Base-by-base conservation (phyloP, 2,329 filamentous ascomycete species). In the Fusarium marasasianum region DNA sequence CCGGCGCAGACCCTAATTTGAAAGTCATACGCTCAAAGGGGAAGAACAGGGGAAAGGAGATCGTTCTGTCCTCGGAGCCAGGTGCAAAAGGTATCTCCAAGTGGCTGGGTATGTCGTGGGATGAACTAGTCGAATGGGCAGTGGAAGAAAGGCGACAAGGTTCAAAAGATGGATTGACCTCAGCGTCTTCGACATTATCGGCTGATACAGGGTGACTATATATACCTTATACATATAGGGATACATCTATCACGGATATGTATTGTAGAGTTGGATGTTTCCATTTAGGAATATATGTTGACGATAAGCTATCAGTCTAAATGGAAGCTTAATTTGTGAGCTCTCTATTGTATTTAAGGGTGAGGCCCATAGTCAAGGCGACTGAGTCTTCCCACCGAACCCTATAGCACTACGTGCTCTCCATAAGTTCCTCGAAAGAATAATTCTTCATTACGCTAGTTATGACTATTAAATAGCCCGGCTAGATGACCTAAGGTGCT, bases 141-240 rank as follows among this genome's bases (percentile, higher is more conserved):
- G 29, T 9, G 0, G 40, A 41, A 35, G 24, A 26, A 24, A 18
- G 54, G 5, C 17, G 20, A 1, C 5, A 29, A 10, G 4, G 2
- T 17, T 14, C 2, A 8, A 0, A 4, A 3, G 2, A 41, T 5
- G 26, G 14, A 33, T 24, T 5, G 8, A 0, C 15, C 0, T 6
- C 14, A 8, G 7, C 38, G 1, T 24, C 53, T 41, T 54, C 18
- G 1, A 26, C 6, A 1, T 8, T 20, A 4, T 6, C 1, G 15
- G 8, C 17, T 0, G 17, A 45, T 9, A 13, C 3, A 0, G n/a
- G 2, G 3, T 26, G 7, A 45, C 5, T 0, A 6, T 26, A 13
- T 13, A 8, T 2, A n/a, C n/a, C n/a, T n/a, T n/a, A 24, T 8
- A 45, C 3, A 6, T 1, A 44, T 24, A 5, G 11, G 10, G 15